Base-by-base conservation (phyloP, 78 protist species). In the Paulinella micropora region DNA sequence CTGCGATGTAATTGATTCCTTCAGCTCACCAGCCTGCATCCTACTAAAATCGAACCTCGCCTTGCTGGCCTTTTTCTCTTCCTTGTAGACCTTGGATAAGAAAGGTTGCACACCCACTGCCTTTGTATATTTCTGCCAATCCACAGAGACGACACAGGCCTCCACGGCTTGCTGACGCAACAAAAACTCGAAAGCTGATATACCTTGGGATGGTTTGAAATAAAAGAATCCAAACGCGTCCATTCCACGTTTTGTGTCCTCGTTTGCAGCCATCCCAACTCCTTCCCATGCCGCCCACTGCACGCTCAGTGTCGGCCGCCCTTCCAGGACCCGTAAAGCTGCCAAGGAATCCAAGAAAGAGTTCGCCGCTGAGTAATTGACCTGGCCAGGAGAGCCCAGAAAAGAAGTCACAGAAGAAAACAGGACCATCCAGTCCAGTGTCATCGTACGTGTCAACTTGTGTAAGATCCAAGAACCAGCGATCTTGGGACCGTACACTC, bases 331-430 rank as follows among this genome's bases (percentile, higher is more conserved):
- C 9, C 84, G 89, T 0, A 2, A 0, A 9, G 0, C 0, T 0
- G 82, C 67, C n/a, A 86, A 79, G 15, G 82, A 39, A 67, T 90
- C 88, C n/a, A 90, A 86, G 3, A 23, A 64, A 3, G 83, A 2
- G 85, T 86, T 90, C 32, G 86, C 92, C 23, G 92, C 41, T 3
- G 81, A 15, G 40, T 90, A 90, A 81, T 85, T 39, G 29, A 89
- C 39, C 73, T 90, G 92, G 32, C 92, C 92, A 3, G 86, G 39
- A 1, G 79, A 31, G 1, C 92, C 92, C 0, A 90, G 37, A 34
- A 86, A 0, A 32, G 92, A 79, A 9, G 89, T 73, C 26, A 77
- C 87, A 3, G 89, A 84, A 0, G 89, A 86, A 38, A 85, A 86
- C 28, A 86, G 23, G n/a, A 82, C 89, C 31, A 36, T 31, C 0